Base-by-base conservation (phyloP, 2,329 filamentous ascomycete species). In the Monosporascus ibericus region DNA sequence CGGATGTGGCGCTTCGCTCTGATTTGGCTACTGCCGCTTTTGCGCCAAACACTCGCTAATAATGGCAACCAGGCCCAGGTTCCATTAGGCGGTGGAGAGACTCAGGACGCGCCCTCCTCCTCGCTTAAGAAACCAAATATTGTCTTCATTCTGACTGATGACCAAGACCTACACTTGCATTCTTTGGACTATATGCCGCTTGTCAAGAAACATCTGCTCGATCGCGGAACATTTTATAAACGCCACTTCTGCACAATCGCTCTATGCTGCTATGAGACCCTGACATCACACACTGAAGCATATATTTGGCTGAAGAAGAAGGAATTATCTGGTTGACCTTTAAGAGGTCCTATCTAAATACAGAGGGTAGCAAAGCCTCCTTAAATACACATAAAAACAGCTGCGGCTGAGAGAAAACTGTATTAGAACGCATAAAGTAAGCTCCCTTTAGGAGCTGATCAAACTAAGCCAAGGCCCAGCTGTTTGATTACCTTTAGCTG, bases 171-270 rank as follows among this genome's bases (percentile, higher is more conserved):
- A 6, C 42, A 46, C 14, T 17, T 46, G 42, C 42, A 30, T n/a
- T 46, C 42, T 7, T 27, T 46, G 20, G 42, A 30, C 2, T 46
- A 27, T 27, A 46, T 46, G 42, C 42, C 42, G 7, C 24, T 46
- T 14, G 42, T 46, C 15, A 30, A 46, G 24, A 46, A 30, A 27
- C 42, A 46, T n/a, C 42, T 46, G 22, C 42, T 46, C n/a, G 24
- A 46, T 24, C 34, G 27, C 15, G 27, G 37, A 7, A 37, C 47
- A 17, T 38, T 48, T 20, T 48, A 48, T 8, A 48, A 22, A 24
- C 42, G 42, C 8, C 42, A 30, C 24, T 46, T 46, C 24, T 46
- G 42, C 24, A 46, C 42, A 14, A 74, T 79, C 1, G 69, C 80
- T 0, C 57, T 81, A 2, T 83, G 80, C 63, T 84, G 22, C n/a